A percentile compares a stretch with the other conserved stretches of the same genome.
These are phyloP conservation scores for Huntiella moniliformis DNA, from an alignment of 2,329 filamentous ascomycete species.

Conservation along the genomic window DNA sequence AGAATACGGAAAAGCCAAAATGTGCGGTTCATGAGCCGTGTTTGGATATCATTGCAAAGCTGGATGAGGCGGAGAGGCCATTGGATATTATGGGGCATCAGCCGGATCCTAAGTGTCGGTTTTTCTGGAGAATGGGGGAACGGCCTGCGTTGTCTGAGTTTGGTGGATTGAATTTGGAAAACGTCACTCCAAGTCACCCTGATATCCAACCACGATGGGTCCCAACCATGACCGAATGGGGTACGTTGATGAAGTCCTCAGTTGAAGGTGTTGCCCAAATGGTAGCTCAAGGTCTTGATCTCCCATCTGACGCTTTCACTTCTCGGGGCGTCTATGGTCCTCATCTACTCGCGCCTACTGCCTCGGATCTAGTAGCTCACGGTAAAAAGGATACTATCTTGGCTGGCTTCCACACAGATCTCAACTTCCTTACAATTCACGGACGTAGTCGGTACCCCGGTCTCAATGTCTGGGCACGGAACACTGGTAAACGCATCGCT, in stretches of 20 bases:
- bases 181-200: conserved; percentile 32
- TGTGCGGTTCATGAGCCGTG: conserved; percentile 44
- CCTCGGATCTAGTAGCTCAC: conserved; percentile 37
- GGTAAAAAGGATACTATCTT: conserved; percentile 37
- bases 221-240: conserved; percentile 38
- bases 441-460: conserved; percentile 43
- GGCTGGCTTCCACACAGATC: conserved; percentile 44
- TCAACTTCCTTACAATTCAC: conserved; percentile 47
- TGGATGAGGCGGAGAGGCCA: conserved; percentile 35
- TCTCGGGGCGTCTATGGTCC: conserved; percentile 39
- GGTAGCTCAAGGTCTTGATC: conserved; percentile 35
- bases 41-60: conserved; percentile 34
- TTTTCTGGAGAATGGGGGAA: conserved; percentile 44
- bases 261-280: conserved; percentile 40
- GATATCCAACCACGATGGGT: conserved; percentile 32
- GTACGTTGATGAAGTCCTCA: conserved; percentile 39
- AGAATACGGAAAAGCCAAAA: conserved; percentile 44
- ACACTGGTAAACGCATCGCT: conserved; percentile 38
- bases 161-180: conserved; percentile 34
- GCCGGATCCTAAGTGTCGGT: conserved; percentile 43
- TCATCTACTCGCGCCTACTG: conserved; percentile 41
- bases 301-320: conserved; percentile 33
- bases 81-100: conserved; percentile 36
- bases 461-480: conserved; percentile 44
- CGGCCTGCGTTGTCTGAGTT: conserved; percentile 29